These are phyloP conservation scores for Pistacia integerrima DNA, from an alignment of 345 rosid species.

Conservation along the genomic window DNA sequence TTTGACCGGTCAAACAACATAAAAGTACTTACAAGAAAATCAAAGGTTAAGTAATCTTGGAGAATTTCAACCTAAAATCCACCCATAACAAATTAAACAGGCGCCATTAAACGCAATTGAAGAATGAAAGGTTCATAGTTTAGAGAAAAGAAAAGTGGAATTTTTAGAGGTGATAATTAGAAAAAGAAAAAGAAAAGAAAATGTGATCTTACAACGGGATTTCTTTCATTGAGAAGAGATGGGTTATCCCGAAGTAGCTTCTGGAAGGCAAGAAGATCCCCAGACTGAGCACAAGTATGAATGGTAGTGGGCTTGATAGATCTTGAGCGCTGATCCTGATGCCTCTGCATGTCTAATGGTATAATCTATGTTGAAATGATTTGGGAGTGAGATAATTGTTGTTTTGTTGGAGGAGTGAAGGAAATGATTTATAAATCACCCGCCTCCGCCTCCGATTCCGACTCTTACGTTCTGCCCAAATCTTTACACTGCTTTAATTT, in stretches of 20 bases:
- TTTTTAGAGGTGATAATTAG: background rate
- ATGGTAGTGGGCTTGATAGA: slow-evolving; percentile 73
- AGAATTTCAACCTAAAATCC: background rate
- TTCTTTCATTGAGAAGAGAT: slow-evolving; percentile 82
- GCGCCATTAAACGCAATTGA: too few species aligned
- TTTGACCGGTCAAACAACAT: background rate
- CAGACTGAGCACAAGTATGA: slow-evolving; percentile 85
- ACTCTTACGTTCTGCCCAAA: too few species aligned
- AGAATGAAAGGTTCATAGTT: background rate
- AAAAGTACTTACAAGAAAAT: background rate
- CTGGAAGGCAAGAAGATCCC: slow-evolving; percentile 71
- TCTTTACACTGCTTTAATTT: too few species aligned
- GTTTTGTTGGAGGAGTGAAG: background rate
- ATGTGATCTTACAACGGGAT: slow-evolving; percentile 69
- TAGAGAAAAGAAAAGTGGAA: background rate
- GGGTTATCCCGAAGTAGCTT: slow-evolving; percentile 67
- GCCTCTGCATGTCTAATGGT: slow-evolving; percentile 44
- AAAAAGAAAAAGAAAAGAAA: background rate
- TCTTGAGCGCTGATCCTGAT: slow-evolving; percentile 64
- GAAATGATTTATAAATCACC: slow-evolving; percentile 1
- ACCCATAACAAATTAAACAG: background rate
- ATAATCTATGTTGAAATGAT: background rate
- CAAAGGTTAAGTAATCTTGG: too few species aligned
- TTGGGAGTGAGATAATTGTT: background rate
- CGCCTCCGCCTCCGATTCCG: slow-evolving; percentile 40